phyloP scores from a whole-genome alignment of 163 green algal genomes.

The Scenedesmus sp. region DNA sequence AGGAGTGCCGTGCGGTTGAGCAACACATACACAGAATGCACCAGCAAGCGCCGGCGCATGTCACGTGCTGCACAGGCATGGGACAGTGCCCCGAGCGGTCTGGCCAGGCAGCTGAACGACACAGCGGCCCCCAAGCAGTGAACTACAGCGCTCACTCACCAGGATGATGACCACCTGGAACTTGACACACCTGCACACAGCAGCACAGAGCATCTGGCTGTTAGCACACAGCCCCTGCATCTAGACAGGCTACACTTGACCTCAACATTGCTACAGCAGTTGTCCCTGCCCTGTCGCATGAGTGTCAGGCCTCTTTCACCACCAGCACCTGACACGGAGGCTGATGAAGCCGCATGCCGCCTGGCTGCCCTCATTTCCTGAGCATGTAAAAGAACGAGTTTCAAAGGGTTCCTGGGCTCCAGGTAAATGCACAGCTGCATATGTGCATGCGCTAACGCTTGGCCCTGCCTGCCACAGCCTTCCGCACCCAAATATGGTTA shows the following conservation, averaged over 20 bases:
- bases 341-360: too few relatives aligned
- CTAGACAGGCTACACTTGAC: background rate
- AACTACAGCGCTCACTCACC: background rate
- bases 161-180: conserved; percentile 49
- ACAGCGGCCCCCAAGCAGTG: background rate
- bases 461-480: background rate
- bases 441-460: background rate
- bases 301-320: too few relatives aligned
- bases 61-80: too few relatives aligned
- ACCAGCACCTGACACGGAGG: too few relatives aligned
- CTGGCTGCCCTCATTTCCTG: too few relatives aligned
- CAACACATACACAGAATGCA: too few relatives aligned
- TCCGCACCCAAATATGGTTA: conserved; percentile 21
- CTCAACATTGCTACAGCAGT: background rate
- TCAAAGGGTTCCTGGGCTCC: too few relatives aligned
- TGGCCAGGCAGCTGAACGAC: background rate
- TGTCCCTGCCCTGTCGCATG: too few relatives aligned
- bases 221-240: background rate
- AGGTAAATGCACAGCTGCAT: too few relatives aligned
- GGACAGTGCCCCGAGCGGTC: too few relatives aligned
- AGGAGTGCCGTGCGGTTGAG: background rate
- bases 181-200: conserved; percentile 3
- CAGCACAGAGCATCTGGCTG: background rate
- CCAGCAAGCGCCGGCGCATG: too few relatives aligned
- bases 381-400: too few relatives aligned